phyloP scores from a whole-genome alignment of 306 rosid species.

The Potentilla sterilis region DNA sequence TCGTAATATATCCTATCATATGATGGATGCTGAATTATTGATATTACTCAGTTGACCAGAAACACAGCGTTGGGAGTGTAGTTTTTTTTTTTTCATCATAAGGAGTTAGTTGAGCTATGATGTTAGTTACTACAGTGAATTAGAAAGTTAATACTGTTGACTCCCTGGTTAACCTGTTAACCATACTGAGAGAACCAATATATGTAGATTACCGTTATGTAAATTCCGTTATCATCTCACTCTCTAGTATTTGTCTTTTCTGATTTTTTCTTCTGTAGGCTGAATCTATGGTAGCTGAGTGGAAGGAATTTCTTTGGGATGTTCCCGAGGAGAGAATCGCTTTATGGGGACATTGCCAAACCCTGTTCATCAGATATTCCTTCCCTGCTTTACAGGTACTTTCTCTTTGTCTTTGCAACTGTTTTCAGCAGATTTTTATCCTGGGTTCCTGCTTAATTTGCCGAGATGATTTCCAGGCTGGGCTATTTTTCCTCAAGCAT shows the following conservation, averaged over 20 bases:
- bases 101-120: not conserved
- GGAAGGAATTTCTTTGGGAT: slow-evolving; percentile 99
- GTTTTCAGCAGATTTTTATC: slow-evolving; percentile 22
- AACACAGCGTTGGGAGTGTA: not conserved
- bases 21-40: not conserved
- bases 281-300: slow-evolving; percentile 96
- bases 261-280: slow-evolving; percentile 49
- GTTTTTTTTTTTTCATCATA: not conserved
- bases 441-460: slow-evolving; percentile 12
- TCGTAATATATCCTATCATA: not conserved
- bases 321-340: slow-evolving; percentile 97
- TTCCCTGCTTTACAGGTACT: slow-evolving; percentile 87
- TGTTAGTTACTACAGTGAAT: not conserved
- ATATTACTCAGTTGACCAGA: not conserved
- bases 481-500: slow-evolving; percentile 91
- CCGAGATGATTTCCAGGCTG: slow-evolving; percentile 65
- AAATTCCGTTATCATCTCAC: not conserved
- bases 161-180: no score
- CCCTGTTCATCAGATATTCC: slow-evolving; percentile 85
- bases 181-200: not conserved
- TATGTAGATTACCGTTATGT: no score
- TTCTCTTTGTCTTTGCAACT: slow-evolving; percentile 25
- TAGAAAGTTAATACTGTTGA: not conserved
- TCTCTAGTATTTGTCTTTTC: not conserved
- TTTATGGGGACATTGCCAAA: slow-evolving; percentile 91